Evolutionary conservation across 192 early-diverging fungal genomes (phyloP).

Genomic region (Phlyctochytrium bullatum): DNA sequence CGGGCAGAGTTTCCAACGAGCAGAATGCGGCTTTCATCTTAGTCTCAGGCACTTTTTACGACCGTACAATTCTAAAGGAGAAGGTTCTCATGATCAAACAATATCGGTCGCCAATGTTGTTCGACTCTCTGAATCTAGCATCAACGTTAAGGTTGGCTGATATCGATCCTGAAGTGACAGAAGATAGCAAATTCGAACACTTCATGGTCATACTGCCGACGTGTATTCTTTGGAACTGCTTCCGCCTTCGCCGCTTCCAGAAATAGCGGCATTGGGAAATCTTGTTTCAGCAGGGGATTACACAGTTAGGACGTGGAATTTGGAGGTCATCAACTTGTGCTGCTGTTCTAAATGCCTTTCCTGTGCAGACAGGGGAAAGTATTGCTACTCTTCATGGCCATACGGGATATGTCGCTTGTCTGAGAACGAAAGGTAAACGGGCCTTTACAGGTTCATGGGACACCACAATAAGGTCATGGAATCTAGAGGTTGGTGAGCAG

Average conservation of each 20-base stretch:
- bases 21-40: not conserved
- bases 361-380: not conserved
- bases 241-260: constrained; percentile 2
- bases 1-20: no score
- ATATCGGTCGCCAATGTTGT: constrained; percentile 38
- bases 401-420: constrained; percentile 42
- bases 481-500: constrained; percentile 40
- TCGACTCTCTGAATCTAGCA: not conserved
- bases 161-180: constrained; percentile 6
- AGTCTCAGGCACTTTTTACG: constrained; percentile 21
- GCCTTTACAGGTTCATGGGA: constrained; percentile 54
- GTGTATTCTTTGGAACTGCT: constrained; percentile 46
- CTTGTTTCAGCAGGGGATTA: constrained; percentile 49
- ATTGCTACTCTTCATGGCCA: constrained; percentile 36
- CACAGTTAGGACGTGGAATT: constrained; percentile 42
- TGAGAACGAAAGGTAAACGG: constrained; percentile 42
- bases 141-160: constrained; percentile 25
- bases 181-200: constrained; percentile 17
- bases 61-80: not conserved
- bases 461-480: constrained; percentile 51
- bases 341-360: no score
- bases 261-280: constrained; percentile 10
- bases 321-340: constrained; percentile 43
- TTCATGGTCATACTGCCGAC: constrained; percentile 41
- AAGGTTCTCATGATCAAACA: constrained; percentile 53